Base-by-base conservation (phyloP, 768 basidiomycete species). In the Podaxis mareebaensis region DNA sequence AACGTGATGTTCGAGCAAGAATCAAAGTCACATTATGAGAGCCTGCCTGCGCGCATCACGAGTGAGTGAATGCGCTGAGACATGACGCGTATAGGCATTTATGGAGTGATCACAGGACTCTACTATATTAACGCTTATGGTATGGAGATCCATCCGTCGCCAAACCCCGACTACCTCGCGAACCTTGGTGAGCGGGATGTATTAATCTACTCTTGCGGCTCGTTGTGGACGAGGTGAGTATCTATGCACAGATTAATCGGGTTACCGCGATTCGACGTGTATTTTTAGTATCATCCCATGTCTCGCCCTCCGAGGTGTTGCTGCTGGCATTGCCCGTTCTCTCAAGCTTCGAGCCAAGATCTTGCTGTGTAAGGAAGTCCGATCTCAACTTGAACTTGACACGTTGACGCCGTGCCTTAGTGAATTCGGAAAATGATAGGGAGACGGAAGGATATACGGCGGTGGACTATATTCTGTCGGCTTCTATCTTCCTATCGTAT, bases 101-200 rank as follows among this genome's bases (percentile, higher is more conserved):
- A 44, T 39, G 7, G 36, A 11, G 39, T 15, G 58, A 20, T 61
- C 53, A 58, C 53, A 92, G 90, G 88, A 64, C 73, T 96, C 30
- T 91, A 87, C 72, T 95, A 96, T 74, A 93, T 96, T 75, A 96
- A 96, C 72, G 85, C 87, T 6, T 96, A 95, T 68, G 93, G 93
- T 10, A 90, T 89, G 75, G 93, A 96, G 76, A 90, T 97, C n/a
- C 88, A 92, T 70, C 95, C 95, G 17, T 80, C 85, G 46, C 94
- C 95, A 0, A 96, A 96, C 72, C 84, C 88, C 1, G 92, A 91
- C 48, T 93, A 89, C 70, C 71, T 98, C 55, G 74, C 83, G 12
- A 83, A 84, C 57, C 77, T 96, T 10, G 74, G 76, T 3, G 76
- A 80, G 33, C 83, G 83, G 61, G 85, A 91, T 66, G 78, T 90